A percentile compares a stretch with the other conserved stretches of the same genome.
Conservation (phyloP, 202 grass and related monocot genomes). For the Dendrocalamus latiflorus region DNA sequence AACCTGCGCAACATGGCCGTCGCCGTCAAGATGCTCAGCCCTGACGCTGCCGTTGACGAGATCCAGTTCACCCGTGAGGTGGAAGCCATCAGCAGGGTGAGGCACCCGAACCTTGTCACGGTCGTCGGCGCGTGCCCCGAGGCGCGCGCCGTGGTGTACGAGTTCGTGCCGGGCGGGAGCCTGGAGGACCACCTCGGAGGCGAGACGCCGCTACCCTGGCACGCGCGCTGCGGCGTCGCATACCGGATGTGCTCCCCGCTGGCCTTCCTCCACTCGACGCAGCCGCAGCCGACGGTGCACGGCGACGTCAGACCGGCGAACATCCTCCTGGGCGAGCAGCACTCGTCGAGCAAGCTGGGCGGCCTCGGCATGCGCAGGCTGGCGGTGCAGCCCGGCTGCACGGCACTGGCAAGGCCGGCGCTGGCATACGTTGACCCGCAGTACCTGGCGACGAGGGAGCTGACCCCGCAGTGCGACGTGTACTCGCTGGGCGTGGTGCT, state of each 20-base stretch:
- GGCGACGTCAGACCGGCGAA: slow-evolving; percentile 54
- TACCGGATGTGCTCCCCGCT: slow-evolving; percentile 43
- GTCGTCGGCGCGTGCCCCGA: too few species aligned
- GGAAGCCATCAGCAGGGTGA: too few species aligned
- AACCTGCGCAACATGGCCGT: too few species aligned
- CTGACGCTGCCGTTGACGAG: too few species aligned
- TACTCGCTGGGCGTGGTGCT: slow-evolving; percentile 56
- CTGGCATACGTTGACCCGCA: slow-evolving; percentile 48
- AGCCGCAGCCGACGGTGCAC: slow-evolving; percentile 27
- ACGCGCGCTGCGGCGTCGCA: slow-evolving; percentile 38
- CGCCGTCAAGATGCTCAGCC: too few species aligned
- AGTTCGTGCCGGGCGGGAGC: slow-evolving; percentile 46
- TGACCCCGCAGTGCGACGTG: slow-evolving; percentile 46
- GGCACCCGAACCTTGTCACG: too few species aligned
- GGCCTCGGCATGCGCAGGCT: slow-evolving; percentile 34
- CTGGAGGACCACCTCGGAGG: slow-evolving; percentile 45
- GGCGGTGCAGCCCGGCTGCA: background rate
- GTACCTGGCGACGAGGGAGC: slow-evolving; percentile 40
- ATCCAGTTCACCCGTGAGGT: too few species aligned
- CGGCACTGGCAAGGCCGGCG: background rate
- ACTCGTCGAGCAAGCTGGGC: slow-evolving; percentile 35
- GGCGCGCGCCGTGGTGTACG: slow-evolving; percentile 58
- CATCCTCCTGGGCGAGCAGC: slow-evolving; percentile 45
- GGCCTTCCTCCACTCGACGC: slow-evolving; percentile 43
- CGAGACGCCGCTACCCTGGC: slow-evolving; percentile 40